Percentiles rank a stretch among this genome's conserved stretches.
Evolutionary conservation across 148 eudicot species (phyloP).

Genomic region (Chenopodium album): DNA sequence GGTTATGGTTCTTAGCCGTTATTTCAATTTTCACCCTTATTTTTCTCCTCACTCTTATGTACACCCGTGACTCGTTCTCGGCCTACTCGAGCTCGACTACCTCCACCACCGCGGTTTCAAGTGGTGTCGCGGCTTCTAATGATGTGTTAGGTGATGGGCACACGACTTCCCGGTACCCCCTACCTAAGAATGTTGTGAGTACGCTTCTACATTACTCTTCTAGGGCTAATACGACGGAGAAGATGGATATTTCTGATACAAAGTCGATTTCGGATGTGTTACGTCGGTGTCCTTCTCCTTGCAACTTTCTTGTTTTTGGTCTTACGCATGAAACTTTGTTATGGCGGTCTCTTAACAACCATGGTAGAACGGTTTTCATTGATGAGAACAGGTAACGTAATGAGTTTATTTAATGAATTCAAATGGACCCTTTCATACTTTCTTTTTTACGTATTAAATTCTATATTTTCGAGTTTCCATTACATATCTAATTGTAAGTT

Average conservation of each 20-base stretch:
- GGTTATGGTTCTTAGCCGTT: slow-evolving; percentile 27
- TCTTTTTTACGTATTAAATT: too few relatives aligned
- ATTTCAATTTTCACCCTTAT: slow-evolving; percentile 35
- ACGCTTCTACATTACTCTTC: slow-evolving; percentile 37
- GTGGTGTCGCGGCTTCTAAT: background rate
- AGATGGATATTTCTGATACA: slow-evolving; percentile 24
- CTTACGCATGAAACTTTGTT: slow-evolving; percentile 40
- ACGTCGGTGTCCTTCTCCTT: slow-evolving; percentile 35
- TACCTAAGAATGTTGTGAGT: slow-evolving; percentile 25
- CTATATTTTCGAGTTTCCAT: too few relatives aligned
- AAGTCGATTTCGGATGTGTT: slow-evolving; percentile 30
- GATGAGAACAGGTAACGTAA: slow-evolving; percentile 32
- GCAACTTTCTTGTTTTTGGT: slow-evolving; percentile 37
- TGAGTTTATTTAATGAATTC: too few relatives aligned
- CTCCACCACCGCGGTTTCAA: slow-evolving; percentile 1
- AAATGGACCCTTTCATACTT: too few relatives aligned
- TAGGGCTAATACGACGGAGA: slow-evolving; percentile 25
- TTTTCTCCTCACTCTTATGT: slow-evolving; percentile 34
- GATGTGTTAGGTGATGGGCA: background rate
- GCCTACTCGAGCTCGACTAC: slow-evolving; percentile 11
- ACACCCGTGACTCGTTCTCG: slow-evolving; percentile 22
- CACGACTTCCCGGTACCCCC: background rate
- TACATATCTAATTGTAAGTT: too few relatives aligned
- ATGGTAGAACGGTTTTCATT: slow-evolving; percentile 35
- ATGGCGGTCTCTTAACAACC: slow-evolving; percentile 32